Evolutionary conservation across 208 protist species (phyloP).

Genomic region (Zelonia costaricensis): DNA sequence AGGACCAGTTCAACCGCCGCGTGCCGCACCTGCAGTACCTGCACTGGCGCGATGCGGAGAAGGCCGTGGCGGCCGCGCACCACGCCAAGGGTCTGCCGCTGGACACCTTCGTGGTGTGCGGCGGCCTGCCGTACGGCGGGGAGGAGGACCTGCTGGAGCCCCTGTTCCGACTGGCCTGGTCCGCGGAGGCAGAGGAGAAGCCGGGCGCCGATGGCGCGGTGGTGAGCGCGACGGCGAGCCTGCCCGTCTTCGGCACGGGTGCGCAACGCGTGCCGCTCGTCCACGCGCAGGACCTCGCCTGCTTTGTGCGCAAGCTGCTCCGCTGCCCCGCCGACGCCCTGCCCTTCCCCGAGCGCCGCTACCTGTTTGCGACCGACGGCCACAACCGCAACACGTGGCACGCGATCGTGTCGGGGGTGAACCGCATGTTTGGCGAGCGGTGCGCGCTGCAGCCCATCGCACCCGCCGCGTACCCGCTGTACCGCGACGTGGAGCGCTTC

Average conservation of each 20-base stretch:
- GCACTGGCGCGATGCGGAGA: conserved; percentile 93
- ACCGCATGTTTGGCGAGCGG: conserved; percentile 71
- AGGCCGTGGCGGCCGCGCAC: conserved; percentile 80
- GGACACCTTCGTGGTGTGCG: conserved; percentile 89
- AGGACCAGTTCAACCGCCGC: conserved; percentile 94
- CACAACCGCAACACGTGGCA: conserved; percentile 57
- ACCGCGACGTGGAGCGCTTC: conserved; percentile 86
- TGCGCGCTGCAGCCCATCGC: conserved; percentile 43
- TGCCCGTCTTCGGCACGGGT: conserved; percentile 92
- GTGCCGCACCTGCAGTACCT: conserved; percentile 92
- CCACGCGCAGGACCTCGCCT: conserved; percentile 91
- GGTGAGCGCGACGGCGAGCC: neutral
- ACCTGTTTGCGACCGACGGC: conserved; percentile 91
- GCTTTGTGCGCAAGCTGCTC: conserved; percentile 71
- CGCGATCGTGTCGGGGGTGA: conserved; percentile 73
- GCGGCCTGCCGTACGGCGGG: conserved; percentile 90
- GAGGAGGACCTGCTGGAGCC: conserved; percentile 88
- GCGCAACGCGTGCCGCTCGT: conserved; percentile 90
- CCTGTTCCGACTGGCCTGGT: conserved; percentile 91
- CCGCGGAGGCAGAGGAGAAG: conserved; percentile 21
- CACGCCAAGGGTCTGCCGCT: conserved; percentile 77
- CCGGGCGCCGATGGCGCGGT: neutral
- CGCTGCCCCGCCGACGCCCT: conserved; percentile 43
- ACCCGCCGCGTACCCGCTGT: conserved; percentile 63
- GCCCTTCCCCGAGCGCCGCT: conserved; percentile 73